Evolutionary conservation across 306 rosid genomes (phyloP).

Genomic region (Vicia faba): DNA sequence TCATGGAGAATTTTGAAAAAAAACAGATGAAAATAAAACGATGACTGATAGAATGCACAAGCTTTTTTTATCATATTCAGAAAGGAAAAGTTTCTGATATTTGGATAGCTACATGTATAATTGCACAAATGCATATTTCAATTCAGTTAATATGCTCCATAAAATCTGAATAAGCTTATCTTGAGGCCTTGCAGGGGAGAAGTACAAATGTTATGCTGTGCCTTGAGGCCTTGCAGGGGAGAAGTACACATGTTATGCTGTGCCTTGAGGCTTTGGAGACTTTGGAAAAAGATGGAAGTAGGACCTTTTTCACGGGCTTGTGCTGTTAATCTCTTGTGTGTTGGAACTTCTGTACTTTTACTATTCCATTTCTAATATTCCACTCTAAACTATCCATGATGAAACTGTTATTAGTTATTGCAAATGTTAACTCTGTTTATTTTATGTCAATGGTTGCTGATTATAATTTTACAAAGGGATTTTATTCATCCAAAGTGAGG

Average conservation of each 20-base stretch:
- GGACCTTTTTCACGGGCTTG: background rate
- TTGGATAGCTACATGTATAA: background rate
- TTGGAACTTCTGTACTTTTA: background rate
- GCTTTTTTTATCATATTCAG: background rate
- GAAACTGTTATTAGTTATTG: background rate
- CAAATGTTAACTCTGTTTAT: background rate
- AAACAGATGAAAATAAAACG: background rate
- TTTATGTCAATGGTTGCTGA: background rate
- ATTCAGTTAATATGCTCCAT: slow-evolving; percentile 10
- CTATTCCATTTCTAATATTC: background rate
- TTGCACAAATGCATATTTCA: background rate
- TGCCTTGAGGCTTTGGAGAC: background rate
- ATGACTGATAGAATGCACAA: background rate
- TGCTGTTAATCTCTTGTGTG: background rate
- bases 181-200: background rate
- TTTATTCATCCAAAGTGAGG: background rate
- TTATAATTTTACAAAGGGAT: background rate
- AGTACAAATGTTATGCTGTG: too few species aligned
- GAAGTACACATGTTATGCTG: slow-evolving; percentile 1
- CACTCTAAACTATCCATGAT: background rate
- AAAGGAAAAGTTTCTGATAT: slow-evolving; percentile 4
- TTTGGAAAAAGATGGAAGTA: slow-evolving; percentile 1
- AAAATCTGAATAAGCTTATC: background rate
- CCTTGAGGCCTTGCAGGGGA: background rate
- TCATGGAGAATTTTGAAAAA: background rate